phyloP scores from a whole-genome alignment of 768 basidiomycete genomes.

The Cystofilobasidium macerans region DNA sequence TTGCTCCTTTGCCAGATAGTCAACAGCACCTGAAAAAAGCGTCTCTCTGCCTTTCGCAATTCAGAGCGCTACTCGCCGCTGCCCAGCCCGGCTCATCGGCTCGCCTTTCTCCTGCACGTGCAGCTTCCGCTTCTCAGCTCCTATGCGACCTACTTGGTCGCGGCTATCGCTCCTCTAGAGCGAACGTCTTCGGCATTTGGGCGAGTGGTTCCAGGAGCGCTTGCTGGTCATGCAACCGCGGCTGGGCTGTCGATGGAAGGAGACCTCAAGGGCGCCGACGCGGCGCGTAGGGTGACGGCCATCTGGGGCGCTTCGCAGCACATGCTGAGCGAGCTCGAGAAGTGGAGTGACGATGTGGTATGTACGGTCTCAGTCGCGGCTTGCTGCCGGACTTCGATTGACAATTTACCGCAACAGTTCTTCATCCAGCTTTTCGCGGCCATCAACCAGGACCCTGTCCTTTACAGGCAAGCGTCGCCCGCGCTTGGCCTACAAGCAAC shows the following conservation, averaged over 20 bases:
- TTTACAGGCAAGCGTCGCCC: conserved; percentile 50
- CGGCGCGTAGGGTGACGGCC: conserved; percentile 71
- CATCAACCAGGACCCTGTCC: conserved; percentile 20
- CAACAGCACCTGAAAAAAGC: too few species aligned
- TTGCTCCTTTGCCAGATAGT: background rate
- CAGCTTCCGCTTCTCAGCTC: conserved; percentile 73
- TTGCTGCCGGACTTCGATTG: too few species aligned
- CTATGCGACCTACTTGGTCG: conserved; percentile 65
- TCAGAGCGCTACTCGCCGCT: conserved; percentile 66
- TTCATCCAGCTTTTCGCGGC: conserved; percentile 72
- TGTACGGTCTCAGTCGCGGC: too few species aligned
- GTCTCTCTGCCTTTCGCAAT: background rate
- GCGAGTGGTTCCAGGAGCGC: conserved; percentile 82
- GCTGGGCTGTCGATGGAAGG: conserved; percentile 40
- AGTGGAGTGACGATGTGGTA: conserved; percentile 85
- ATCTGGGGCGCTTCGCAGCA: conserved; percentile 72
- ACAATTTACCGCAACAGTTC: conserved; percentile 47
- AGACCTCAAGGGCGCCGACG: conserved; percentile 68
- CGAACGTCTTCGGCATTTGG: conserved; percentile 76
- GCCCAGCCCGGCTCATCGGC: conserved; percentile 62
- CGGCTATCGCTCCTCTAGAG: conserved; percentile 88
- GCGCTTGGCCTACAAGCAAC: conserved; percentile 47
- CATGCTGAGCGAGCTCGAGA: conserved; percentile 55
- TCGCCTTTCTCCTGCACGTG: conserved; percentile 68
- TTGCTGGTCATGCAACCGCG: conserved; percentile 46